These are phyloP conservation scores for Bryoglossum gracile DNA, from an alignment of 495 filamentous ascomycete genomes.

Conservation along the genomic window DNA sequence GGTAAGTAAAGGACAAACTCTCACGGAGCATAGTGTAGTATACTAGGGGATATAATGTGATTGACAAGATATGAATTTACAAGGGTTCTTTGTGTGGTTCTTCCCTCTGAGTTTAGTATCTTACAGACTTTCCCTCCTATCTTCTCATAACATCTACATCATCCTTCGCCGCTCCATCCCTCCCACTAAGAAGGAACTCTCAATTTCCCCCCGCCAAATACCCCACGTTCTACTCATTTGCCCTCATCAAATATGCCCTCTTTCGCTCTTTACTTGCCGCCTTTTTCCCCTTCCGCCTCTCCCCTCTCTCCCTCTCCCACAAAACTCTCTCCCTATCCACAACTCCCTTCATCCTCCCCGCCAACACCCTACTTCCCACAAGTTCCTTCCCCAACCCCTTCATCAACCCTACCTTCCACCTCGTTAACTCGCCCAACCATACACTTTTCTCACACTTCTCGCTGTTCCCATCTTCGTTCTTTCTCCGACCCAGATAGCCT, in stretches of 20 bases:
- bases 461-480: not conserved
- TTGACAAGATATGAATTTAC: no score
- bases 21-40: no score
- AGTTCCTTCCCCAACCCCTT: not conserved
- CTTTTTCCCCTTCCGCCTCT: conserved; percentile 14
- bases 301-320: conserved; percentile 11
- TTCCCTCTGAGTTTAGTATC: no score
- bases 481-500: not conserved
- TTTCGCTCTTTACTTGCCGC: not conserved
- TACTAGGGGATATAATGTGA: no score
- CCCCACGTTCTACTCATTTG: not conserved
- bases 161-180: no score
- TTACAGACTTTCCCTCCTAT: no score
- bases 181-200: no score
- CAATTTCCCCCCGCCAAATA: not conserved
- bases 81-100: no score
- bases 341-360: conserved; percentile 15
- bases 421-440: not conserved
- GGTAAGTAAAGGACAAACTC: no score
- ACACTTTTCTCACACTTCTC: not conserved
- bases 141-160: no score
- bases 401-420: not conserved
- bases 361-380: conserved; percentile 3
- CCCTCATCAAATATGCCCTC: not conserved
- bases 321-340: conserved; percentile 15